These are phyloP conservation scores for Bryopsis sp. DNA, from an alignment of 139 green algal species.

Conservation along the genomic window DNA sequence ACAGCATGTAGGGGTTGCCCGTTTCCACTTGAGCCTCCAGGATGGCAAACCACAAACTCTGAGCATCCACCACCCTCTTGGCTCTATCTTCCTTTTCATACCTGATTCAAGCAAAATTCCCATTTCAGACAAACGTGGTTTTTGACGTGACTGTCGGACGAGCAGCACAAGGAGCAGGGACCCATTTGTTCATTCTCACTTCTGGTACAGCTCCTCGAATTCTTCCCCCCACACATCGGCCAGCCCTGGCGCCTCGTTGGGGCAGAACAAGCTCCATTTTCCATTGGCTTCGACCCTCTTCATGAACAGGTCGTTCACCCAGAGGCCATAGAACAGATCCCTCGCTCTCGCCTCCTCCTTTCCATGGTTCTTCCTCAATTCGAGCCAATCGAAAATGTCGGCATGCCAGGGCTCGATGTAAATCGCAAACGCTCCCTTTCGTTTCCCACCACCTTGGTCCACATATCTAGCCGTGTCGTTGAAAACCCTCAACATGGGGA, in stretches of 20 bases:
- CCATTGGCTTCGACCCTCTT: conserved; percentile 67
- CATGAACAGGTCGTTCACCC: conserved; percentile 98
- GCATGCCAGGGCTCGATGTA: conserved; percentile 99
- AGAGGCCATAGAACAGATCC: conserved; percentile 99
- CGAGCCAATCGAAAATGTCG: conserved; percentile 96
- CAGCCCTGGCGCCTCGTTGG: conserved; percentile 90
- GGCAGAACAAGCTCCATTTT: conserved; percentile 95
- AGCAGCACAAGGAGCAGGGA: too few species aligned
- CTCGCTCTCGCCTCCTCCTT: conserved; percentile 89
- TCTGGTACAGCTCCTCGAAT: conserved; percentile 81
- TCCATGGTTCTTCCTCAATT: conserved; percentile 98
- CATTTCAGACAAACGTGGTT: too few species aligned
- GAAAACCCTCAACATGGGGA: conserved; percentile 99
- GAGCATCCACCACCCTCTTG: conserved; percentile 73
- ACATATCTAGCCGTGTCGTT: conserved; percentile 96
- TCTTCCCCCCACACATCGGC: conserved; percentile 90
- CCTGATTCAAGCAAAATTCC: too few species aligned
- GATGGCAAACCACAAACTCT: conserved; percentile 98
- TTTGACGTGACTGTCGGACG: too few species aligned
- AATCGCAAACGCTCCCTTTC: conserved; percentile 94
- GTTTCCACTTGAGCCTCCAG: conserved; percentile 98
- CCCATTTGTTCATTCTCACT: too few species aligned
- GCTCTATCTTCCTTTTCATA: conserved; percentile 74
- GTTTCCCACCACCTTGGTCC: conserved; percentile 93
- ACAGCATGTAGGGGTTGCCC: conserved; percentile 99